Evolutionary conservation across 2,329 filamentous ascomycete species (phyloP).

Genomic region (Stromatinia cepivora): DNA sequence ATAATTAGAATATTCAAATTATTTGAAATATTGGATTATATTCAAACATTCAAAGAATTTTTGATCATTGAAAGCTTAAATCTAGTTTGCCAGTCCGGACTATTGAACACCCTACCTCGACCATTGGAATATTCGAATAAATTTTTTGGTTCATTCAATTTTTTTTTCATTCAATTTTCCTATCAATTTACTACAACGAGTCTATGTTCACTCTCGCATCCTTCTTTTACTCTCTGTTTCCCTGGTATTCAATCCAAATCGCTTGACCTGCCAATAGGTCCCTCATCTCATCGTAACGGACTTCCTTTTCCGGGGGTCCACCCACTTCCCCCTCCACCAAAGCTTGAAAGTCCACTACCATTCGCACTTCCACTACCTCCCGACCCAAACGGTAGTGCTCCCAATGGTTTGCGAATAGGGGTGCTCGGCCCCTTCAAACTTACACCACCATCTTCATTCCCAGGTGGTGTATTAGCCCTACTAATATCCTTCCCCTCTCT

Average conservation of each 20-base stretch:
- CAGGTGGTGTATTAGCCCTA: slow-evolving; percentile 56
- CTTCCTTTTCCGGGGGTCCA: slow-evolving; percentile 20
- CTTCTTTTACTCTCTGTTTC: slow-evolving; percentile 1
- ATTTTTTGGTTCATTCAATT: neutral
- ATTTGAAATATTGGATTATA: too few species aligned
- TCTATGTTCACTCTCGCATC: neutral
- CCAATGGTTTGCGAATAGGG: slow-evolving; percentile 19
- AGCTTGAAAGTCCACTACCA: slow-evolving; percentile 13
- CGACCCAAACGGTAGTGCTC: slow-evolving; percentile 3
- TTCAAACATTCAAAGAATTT: too few species aligned
- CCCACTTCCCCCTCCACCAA: slow-evolving; percentile 19
- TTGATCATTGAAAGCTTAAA: too few species aligned
- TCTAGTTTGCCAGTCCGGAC: too few species aligned
- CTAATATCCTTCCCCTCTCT: slow-evolving; percentile 48
- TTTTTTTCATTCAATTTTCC: slow-evolving; percentile 1
- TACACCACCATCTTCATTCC: slow-evolving; percentile 5
- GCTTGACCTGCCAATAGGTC: neutral
- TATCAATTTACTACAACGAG: neutral
- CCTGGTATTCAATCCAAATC: neutral
- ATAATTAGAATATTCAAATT: too few species aligned
- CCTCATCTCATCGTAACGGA: slow-evolving; percentile 10
- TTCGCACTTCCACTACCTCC: slow-evolving; percentile 10
- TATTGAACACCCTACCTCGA: neutral
- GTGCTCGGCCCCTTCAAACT: slow-evolving; percentile 17
- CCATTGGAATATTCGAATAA: neutral